These are phyloP conservation scores for Inonotus obliquus DNA, from an alignment of 1,284 basidiomycete genomes.

Conservation along the genomic window DNA sequence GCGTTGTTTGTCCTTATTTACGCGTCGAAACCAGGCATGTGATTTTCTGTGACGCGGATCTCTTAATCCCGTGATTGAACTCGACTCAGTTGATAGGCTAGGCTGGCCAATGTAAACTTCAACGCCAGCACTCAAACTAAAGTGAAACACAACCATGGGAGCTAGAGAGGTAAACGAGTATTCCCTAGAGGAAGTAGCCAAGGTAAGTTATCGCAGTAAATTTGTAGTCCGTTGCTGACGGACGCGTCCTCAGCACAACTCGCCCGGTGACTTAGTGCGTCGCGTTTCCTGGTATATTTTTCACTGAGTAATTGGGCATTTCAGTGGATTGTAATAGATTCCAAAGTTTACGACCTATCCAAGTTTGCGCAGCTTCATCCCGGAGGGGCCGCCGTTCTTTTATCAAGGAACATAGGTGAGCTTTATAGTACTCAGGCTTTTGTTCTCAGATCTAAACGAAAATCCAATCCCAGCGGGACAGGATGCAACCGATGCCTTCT, in stretches of 20 bases:
- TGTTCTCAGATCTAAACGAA: background rate
- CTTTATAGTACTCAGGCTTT: background rate
- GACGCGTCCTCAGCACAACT: slow-evolving; percentile 61
- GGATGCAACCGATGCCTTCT: slow-evolving; percentile 88
- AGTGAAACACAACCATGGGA: background rate
- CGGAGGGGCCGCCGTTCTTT: slow-evolving; percentile 58
- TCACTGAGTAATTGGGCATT: background rate
- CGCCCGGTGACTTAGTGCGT: slow-evolving; percentile 62
- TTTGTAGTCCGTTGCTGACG: background rate
- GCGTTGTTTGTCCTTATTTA: slow-evolving; percentile 1
- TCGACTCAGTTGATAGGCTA: background rate
- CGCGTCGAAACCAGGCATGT: background rate
- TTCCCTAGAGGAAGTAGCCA: slow-evolving; percentile 47
- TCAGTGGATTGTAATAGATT: slow-evolving; percentile 64
- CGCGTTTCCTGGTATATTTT: background rate
- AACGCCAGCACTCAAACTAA: background rate
- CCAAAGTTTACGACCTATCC: slow-evolving; percentile 62
- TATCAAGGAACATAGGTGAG: slow-evolving; percentile 34
- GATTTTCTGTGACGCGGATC: background rate
- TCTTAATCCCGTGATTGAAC: background rate
- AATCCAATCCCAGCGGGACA: slow-evolving; percentile 46
- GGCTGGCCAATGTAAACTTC: background rate
- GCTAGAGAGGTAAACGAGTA: slow-evolving; percentile 32
- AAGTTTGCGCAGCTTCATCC: slow-evolving; percentile 64
- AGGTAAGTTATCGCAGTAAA: slow-evolving; percentile 32